Evolutionary conservation across 1,284 basidiomycete species (phyloP).

Genomic region (Ganoderma meredithae): DNA sequence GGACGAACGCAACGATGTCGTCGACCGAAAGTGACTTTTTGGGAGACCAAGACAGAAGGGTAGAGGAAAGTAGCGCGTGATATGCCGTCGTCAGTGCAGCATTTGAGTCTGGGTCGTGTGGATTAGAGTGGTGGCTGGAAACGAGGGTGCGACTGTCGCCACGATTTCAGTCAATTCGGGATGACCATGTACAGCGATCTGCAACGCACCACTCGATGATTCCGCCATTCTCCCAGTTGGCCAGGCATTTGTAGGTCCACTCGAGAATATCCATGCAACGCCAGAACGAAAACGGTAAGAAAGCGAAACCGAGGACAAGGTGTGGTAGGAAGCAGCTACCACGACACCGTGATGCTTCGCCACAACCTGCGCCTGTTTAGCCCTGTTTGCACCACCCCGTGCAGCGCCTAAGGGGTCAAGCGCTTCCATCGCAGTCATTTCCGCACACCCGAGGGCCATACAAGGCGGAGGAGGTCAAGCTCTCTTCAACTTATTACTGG

Average conservation of each 20-base stretch:
- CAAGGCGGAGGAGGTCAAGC: no score
- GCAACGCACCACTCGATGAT: constrained; percentile 64
- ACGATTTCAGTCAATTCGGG: constrained; percentile 25
- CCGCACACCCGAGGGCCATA: no score
- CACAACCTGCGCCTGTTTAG: constrained; percentile 19
- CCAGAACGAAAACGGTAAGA: constrained; percentile 6
- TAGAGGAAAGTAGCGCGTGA: constrained; percentile 67
- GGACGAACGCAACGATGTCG: constrained; percentile 66
- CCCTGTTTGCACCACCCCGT: constrained; percentile 13
- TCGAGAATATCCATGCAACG: constrained; percentile 41
- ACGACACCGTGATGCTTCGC: constrained; percentile 1
- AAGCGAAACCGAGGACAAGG: constrained; percentile 17
- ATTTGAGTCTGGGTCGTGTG: constrained; percentile 55
- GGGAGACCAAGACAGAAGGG: constrained; percentile 62
- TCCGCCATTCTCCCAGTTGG: constrained; percentile 63
- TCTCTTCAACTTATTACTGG: no score
- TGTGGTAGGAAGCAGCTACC: constrained; percentile 10
- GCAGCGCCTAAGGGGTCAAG: neutral
- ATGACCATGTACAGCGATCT: constrained; percentile 15
- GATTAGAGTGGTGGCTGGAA: constrained; percentile 62
- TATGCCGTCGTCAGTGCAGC: constrained; percentile 70
- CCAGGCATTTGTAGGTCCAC: constrained; percentile 38
- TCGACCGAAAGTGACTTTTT: constrained; percentile 53
- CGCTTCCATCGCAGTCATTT: neutral
- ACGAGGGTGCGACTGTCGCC: constrained; percentile 62